These are phyloP conservation scores for Ogataea ganodermae DNA, from an alignment of 805 yeast genomes.

Conservation along the genomic window DNA sequence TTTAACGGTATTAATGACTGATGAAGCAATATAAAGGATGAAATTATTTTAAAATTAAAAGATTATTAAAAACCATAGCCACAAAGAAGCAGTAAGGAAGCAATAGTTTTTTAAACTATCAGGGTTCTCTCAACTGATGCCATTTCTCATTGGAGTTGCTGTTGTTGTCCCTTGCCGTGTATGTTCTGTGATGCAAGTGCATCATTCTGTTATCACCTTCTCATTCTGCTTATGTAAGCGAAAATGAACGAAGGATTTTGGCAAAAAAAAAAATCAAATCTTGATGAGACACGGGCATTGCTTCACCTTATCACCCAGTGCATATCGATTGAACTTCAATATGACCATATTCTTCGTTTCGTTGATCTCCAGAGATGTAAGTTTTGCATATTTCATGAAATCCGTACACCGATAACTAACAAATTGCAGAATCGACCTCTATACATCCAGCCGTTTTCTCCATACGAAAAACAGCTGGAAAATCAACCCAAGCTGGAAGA, in stretches of 20 bases:
- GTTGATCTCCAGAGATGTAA: conserved; percentile 54
- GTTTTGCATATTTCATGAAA: conserved; percentile 14
- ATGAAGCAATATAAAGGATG: background rate
- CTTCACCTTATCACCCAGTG: no score
- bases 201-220: no score
- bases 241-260: no score
- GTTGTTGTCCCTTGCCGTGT: no score
- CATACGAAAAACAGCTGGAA: conserved; percentile 26
- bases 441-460: conserved; percentile 57
- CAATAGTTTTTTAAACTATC: no score
- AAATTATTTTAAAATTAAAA: background rate
- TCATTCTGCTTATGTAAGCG: no score
- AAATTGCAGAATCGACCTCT: conserved; percentile 49
- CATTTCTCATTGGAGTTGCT: no score
- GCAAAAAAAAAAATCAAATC: background rate
- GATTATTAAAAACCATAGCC: no score
- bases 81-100: no score
- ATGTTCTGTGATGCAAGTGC: no score
- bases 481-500: conserved; percentile 10
- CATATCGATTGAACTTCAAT: background rate
- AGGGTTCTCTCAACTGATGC: no score
- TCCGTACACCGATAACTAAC: conserved; percentile 7
- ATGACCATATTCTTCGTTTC: conserved; percentile 54
- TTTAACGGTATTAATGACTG: background rate
- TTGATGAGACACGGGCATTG: no score